These are phyloP conservation scores for Globisporangium cylindrosporum DNA, from an alignment of 352 stramenopile genomes.

Conservation along the genomic window DNA sequence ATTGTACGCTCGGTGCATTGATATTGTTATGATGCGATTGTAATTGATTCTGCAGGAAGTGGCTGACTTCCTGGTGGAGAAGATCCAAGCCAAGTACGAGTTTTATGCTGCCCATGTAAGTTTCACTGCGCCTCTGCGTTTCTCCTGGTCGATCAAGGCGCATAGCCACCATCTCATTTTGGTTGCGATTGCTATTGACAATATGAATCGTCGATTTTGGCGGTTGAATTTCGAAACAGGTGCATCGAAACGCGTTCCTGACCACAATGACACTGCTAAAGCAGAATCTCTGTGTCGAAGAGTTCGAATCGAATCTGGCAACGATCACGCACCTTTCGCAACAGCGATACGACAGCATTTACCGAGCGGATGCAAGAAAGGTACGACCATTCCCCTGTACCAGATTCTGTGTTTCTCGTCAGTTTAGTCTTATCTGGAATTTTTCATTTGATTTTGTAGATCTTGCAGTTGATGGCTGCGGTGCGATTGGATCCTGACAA, in stretches of 20 bases:
- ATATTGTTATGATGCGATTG: neutral
- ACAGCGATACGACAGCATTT: conserved; percentile 80
- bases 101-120: conserved; percentile 75
- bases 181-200: neutral
- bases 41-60: conserved; percentile 40
- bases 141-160: neutral
- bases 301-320: conserved; percentile 76
- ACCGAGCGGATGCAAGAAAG: conserved; percentile 75
- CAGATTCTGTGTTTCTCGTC: neutral
- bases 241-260: conserved; percentile 75
- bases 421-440: neutral
- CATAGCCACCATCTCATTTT: neutral
- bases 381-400: conserved; percentile 11
- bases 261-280: conserved; percentile 72
- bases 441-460: conserved; percentile 20
- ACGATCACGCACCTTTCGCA: conserved; percentile 84
- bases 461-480: conserved; percentile 78
- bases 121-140: neutral
- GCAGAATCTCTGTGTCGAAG: conserved; percentile 72
- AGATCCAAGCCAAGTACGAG: conserved; percentile 79
- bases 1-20: neutral
- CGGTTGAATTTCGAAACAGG: conserved; percentile 24
- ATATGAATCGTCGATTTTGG: neutral
- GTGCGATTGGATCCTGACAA: conserved; percentile 78
- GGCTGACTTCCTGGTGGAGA: conserved; percentile 81